Percentiles rank a stretch among this genome's conserved stretches.
Evolutionary conservation across 2,329 filamentous ascomycete genomes (phyloP).

Genomic region (Erysiphe pulchra): DNA sequence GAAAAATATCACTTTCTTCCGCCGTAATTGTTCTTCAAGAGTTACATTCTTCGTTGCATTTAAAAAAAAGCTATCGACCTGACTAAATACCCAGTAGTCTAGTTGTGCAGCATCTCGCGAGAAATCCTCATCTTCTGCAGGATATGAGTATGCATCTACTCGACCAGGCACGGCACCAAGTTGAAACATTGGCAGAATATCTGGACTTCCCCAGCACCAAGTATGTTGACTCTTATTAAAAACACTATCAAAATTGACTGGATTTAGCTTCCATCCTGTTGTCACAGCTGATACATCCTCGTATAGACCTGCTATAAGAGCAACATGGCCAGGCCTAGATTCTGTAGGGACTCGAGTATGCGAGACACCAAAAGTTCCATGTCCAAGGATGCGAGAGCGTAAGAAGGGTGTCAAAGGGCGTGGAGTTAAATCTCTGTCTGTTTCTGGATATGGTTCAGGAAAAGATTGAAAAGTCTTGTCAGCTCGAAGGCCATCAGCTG

Average conservation of each 20-base stretch:
- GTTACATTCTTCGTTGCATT: slow-evolving; percentile 56
- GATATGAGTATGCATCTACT: slow-evolving; percentile 71
- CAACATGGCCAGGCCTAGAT: slow-evolving; percentile 86
- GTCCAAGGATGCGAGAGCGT: slow-evolving; percentile 62
- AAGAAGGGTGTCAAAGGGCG: slow-evolving; percentile 76
- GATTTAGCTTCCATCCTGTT: slow-evolving; percentile 95
- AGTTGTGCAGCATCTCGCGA: slow-evolving; percentile 56
- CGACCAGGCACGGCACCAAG: slow-evolving; percentile 69
- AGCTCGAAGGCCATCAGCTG: slow-evolving; percentile 75
- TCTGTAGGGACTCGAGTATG: slow-evolving; percentile 94
- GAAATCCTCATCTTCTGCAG: slow-evolving; percentile 70
- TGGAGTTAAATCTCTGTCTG: slow-evolving; percentile 38
- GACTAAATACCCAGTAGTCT: slow-evolving; percentile 89
- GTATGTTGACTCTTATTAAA: slow-evolving; percentile 94
- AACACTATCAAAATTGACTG: slow-evolving; percentile 93
- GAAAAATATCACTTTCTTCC: slow-evolving; percentile 87
- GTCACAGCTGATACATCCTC: slow-evolving; percentile 95
- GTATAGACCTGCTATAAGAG: slow-evolving; percentile 84
- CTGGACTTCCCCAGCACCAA: slow-evolving; percentile 97
- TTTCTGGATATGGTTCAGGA: slow-evolving; percentile 54
- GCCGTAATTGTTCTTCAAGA: slow-evolving; percentile 41
- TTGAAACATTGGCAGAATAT: slow-evolving; percentile 94
- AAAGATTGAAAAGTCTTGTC: slow-evolving; percentile 95
- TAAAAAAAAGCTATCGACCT: slow-evolving; percentile 65
- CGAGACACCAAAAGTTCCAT: slow-evolving; percentile 90